phyloP scores from a whole-genome alignment of 345 rosid genomes.

The Melaleuca quinquenervia region DNA sequence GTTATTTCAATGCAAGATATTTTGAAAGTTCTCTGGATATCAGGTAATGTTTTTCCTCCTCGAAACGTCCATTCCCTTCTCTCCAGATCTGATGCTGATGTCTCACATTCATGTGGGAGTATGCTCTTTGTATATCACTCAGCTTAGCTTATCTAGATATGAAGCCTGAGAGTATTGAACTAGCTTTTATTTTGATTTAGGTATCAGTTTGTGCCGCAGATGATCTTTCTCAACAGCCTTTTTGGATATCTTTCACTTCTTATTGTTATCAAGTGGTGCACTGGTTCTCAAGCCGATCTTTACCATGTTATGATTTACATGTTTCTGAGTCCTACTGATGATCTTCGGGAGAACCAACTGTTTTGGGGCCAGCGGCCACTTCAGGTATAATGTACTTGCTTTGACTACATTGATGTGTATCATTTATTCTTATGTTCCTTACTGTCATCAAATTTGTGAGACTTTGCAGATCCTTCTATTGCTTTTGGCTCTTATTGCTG shows the following conservation, averaged over 20 bases:
- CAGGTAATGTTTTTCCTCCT: slow-evolving; percentile 27
- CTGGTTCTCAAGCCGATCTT: slow-evolving; percentile 94
- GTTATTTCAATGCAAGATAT: slow-evolving; percentile 88
- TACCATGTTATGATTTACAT: slow-evolving; percentile 98
- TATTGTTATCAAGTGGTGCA: slow-evolving; percentile 91
- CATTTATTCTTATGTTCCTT: background rate
- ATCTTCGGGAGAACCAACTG: slow-evolving; percentile 77
- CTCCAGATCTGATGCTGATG: background rate
- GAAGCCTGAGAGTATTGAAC: background rate
- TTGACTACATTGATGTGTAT: background rate
- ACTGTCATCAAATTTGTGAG: background rate
- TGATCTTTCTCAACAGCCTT: slow-evolving; percentile 86
- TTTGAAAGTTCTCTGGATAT: slow-evolving; percentile 64
- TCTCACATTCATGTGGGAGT: background rate
- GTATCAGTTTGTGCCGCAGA: slow-evolving; percentile 96
- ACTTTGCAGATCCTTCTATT: slow-evolving; percentile 64
- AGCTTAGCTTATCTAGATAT: background rate
- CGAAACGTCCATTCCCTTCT: background rate
- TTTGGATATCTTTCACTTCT: slow-evolving; percentile 96
- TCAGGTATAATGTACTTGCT: slow-evolving; percentile 35
- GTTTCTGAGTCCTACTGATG: slow-evolving; percentile 91
- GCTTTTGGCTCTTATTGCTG: slow-evolving; percentile 69
- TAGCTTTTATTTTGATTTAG: slow-evolving; percentile 27
- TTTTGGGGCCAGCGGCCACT: slow-evolving; percentile 93
- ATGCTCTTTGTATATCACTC: background rate